Evolutionary conservation across 805 yeast species (phyloP).

Genomic region (Barnettozyma wickerhamii): DNA sequence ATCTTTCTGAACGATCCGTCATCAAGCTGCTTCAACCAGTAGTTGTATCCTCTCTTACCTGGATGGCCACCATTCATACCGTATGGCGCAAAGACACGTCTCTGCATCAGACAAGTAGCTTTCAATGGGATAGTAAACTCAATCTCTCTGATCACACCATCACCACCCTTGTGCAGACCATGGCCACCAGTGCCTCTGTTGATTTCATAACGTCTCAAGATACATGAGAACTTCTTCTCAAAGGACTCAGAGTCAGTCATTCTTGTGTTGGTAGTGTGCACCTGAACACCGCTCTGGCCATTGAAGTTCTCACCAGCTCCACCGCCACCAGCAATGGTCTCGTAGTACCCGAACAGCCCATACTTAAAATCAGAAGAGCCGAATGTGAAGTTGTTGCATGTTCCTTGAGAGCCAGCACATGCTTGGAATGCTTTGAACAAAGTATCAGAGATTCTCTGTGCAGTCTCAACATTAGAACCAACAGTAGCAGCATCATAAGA

Average conservation of each 20-base stretch:
- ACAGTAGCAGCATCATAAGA: constrained; percentile 41
- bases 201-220: constrained; percentile 40
- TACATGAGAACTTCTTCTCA: constrained; percentile 47
- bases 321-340: constrained; percentile 51
- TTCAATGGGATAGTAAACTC: constrained; percentile 37
- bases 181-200: constrained; percentile 44
- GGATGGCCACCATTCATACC: constrained; percentile 49
- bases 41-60: constrained; percentile 42
- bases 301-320: constrained; percentile 48
- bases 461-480: constrained; percentile 49
- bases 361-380: constrained; percentile 35
- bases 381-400: constrained; percentile 52
- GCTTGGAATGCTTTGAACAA: constrained; percentile 49
- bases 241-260: constrained; percentile 51
- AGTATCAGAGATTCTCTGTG: constrained; percentile 51
- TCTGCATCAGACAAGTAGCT: constrained; percentile 42
- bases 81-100: constrained; percentile 49
- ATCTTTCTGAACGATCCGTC: constrained; percentile 28
- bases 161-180: constrained; percentile 45
- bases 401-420: constrained; percentile 53
- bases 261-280: constrained; percentile 48
- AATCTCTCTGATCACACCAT: constrained; percentile 46
- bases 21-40: constrained; percentile 28
- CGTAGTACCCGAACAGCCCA: constrained; percentile 46
- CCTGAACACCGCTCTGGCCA: constrained; percentile 49